These are phyloP conservation scores for Eucalyptus paniculata DNA, from an alignment of 345 rosid species.

Conservation along the genomic window DNA sequence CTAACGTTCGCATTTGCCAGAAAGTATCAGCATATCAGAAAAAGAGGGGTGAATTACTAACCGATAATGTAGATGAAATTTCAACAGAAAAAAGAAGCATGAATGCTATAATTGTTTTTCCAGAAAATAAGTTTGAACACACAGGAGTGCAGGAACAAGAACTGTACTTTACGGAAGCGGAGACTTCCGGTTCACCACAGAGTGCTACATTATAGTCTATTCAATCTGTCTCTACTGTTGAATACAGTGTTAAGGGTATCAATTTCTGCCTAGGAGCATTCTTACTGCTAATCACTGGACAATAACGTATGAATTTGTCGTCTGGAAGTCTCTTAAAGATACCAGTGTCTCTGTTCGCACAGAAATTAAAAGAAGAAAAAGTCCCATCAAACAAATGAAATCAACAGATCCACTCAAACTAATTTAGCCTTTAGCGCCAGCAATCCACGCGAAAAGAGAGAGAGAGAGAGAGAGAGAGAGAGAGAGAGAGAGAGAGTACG, in stretches of 20 bases:
- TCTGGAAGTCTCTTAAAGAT: background rate
- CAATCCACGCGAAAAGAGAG: too few relatives aligned
- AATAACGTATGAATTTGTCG: too few relatives aligned
- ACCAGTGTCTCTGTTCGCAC: background rate
- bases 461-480: too few relatives aligned
- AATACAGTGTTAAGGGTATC: background rate
- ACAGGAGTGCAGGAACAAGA: background rate
- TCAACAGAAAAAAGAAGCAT: background rate
- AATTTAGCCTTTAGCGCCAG: too few relatives aligned
- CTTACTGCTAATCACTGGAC: background rate
- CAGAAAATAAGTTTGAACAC: background rate
- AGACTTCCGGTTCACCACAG: background rate
- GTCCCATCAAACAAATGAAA: too few relatives aligned
- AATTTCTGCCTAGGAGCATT: background rate
- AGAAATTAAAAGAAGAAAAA: background rate
- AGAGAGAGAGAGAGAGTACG: too few relatives aligned
- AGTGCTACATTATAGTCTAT: background rate
- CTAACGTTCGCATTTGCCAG: background rate
- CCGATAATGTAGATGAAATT: fast-evolving
- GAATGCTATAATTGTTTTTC: background rate
- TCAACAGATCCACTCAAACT: too few relatives aligned
- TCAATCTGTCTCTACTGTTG: background rate
- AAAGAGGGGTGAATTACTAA: too few relatives aligned
- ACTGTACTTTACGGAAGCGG: background rate
- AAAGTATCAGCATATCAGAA: background rate